Evolutionary conservation across 2,329 filamentous ascomycete species (phyloP).

Genomic region (Colletotrichum sp.): DNA sequence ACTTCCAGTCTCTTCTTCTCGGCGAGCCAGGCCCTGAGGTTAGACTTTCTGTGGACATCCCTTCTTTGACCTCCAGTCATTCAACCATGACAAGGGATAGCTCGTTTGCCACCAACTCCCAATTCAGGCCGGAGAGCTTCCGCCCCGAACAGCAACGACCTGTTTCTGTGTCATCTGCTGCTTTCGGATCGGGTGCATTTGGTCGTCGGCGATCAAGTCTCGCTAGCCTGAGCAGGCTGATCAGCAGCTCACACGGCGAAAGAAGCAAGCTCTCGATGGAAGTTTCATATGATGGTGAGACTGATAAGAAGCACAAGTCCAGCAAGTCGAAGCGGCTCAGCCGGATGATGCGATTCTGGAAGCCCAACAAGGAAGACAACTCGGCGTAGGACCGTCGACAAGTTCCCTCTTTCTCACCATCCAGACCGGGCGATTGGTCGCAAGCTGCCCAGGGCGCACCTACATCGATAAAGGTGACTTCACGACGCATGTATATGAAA

Average conservation of each 20-base stretch:
- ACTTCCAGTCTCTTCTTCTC: slow-evolving; percentile 73
- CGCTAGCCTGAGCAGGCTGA: slow-evolving; percentile 77
- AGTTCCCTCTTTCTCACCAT: background rate
- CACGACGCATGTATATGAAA: slow-evolving; percentile 41
- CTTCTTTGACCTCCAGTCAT: slow-evolving; percentile 76
- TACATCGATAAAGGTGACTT: slow-evolving; percentile 20
- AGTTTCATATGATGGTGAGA: slow-evolving; percentile 60
- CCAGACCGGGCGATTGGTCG: background rate
- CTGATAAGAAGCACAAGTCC: slow-evolving; percentile 59
- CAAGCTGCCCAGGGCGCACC: background rate
- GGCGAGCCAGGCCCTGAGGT: slow-evolving; percentile 77
- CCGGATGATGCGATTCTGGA: slow-evolving; percentile 82
- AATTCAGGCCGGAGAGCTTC: slow-evolving; percentile 53
- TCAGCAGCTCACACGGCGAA: slow-evolving; percentile 77
- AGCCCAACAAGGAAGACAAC: slow-evolving; percentile 54
- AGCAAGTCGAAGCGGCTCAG: slow-evolving; percentile 75
- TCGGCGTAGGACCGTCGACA: slow-evolving; percentile 24
- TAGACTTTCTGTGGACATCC: slow-evolving; percentile 75
- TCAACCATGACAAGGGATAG: slow-evolving; percentile 80
- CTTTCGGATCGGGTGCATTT: slow-evolving; percentile 42
- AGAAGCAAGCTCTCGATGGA: slow-evolving; percentile 78
- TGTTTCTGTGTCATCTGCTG: slow-evolving; percentile 64
- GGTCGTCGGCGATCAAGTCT: slow-evolving; percentile 78
- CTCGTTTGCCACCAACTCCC: slow-evolving; percentile 47
- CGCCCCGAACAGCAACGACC: slow-evolving; percentile 58